Conservation (phyloP, 257 asterid species). For the Solanum etuberosum region DNA sequence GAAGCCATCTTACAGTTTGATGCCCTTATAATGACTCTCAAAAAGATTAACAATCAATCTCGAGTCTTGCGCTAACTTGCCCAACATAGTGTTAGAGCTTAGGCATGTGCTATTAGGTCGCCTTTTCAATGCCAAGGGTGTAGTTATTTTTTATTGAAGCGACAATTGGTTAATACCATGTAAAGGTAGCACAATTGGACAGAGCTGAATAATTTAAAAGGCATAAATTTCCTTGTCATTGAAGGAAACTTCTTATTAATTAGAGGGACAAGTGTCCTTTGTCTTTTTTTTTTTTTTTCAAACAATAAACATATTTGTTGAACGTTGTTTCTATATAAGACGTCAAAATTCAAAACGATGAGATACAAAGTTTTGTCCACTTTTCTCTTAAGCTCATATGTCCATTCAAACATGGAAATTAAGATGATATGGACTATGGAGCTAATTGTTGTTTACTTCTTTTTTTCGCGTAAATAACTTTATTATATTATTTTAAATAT, state of each 20-base stretch:
- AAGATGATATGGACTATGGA: neutral
- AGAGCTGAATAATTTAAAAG: neutral
- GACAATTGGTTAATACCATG: no score
- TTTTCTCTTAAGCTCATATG: no score
- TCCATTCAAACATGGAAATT: no score
- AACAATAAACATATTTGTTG: neutral
- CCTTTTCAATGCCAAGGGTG: no score
- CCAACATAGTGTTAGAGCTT: neutral
- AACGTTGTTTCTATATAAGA: neutral
- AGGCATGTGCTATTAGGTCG: no score
- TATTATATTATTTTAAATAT: neutral
- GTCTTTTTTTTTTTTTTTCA: neutral
- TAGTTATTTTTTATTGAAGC: no score
- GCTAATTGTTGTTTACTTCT: no score
- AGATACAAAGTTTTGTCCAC: no score
- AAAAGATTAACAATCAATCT: neutral
- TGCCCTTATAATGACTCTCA: accelerated
- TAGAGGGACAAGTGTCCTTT: neutral
- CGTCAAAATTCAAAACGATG: no score
- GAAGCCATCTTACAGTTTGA: no score
- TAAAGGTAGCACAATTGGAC: no score
- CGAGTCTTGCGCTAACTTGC: neutral
- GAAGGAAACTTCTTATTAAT: neutral
- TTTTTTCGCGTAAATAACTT: neutral
- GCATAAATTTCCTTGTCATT: neutral